These are phyloP conservation scores for Macrophomina tecta DNA, from an alignment of 2,329 filamentous ascomycete species.

Conservation along the genomic window DNA sequence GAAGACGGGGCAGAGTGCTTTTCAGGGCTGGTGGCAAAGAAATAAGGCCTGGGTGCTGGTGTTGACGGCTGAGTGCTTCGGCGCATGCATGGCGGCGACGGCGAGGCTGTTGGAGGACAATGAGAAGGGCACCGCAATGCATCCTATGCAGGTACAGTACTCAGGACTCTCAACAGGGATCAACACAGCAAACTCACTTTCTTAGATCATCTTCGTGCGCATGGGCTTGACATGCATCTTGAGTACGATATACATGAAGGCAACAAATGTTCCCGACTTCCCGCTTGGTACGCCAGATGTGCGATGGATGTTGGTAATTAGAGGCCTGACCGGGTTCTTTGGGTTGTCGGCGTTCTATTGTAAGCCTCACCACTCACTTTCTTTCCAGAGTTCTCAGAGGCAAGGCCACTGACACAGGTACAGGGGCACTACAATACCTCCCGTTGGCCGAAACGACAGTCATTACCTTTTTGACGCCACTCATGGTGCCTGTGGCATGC, in stretches of 20 bases:
- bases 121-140: constrained; percentile 19
- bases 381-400: too few relatives aligned
- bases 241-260: constrained; percentile 75
- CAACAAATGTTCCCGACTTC: constrained; percentile 50
- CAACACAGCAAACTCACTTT: not conserved
- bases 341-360: constrained; percentile 40
- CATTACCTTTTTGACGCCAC: constrained; percentile 81
- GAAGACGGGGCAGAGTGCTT: not conserved
- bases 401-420: constrained; percentile 50
- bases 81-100: constrained; percentile 25
- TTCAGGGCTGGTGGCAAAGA: constrained; percentile 16
- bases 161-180: not conserved
- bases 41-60: constrained; percentile 26
- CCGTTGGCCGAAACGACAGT: constrained; percentile 85
- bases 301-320: constrained; percentile 32
- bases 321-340: constrained; percentile 37
- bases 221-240: constrained; percentile 74
- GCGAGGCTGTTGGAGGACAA: constrained; percentile 22
- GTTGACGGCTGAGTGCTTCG: constrained; percentile 19
- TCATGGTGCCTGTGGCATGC: constrained; percentile 78
- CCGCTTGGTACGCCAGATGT: constrained; percentile 35
- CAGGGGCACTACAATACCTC: constrained; percentile 72
- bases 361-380: constrained; percentile 27
- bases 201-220: constrained; percentile 73
- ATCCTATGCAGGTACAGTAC: constrained; percentile 23